These are phyloP conservation scores for Trichoderma guizhouense DNA, from an alignment of 2,329 filamentous ascomycete species.

Conservation along the genomic window DNA sequence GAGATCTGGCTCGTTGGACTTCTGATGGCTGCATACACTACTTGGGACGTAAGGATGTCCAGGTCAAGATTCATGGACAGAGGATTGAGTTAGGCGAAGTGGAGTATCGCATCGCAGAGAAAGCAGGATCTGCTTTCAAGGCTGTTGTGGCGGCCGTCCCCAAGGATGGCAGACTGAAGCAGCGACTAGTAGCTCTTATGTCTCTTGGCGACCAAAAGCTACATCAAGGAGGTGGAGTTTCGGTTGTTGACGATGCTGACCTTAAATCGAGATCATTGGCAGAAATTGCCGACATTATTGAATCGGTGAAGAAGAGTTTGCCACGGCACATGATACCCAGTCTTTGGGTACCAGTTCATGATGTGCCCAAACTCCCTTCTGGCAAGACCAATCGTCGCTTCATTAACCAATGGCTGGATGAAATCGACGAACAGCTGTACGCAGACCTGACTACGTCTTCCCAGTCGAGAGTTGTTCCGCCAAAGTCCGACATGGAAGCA, in stretches of 20 bases:
- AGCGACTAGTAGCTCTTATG: neutral
- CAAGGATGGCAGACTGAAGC: neutral
- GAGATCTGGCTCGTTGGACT: neutral
- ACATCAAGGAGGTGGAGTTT: neutral
- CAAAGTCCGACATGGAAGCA: neutral
- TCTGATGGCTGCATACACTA: conserved; percentile 14
- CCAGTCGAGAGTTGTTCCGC: neutral
- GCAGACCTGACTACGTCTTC: neutral
- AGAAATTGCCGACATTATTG: neutral
- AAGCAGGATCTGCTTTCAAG: neutral
- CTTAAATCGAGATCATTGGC: neutral
- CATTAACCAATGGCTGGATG: neutral
- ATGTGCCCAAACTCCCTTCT: neutral
- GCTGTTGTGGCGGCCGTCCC: neutral
- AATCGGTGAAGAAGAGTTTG: neutral
- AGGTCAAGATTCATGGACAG: conserved; percentile 59
- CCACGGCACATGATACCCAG: neutral
- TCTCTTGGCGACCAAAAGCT: neutral
- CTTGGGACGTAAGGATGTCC: conserved; percentile 53
- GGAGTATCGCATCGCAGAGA: neutral
- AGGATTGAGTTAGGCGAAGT: conserved; percentile 47
- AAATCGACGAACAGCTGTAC: neutral
- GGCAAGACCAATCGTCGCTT: neutral
- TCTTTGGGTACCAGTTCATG: neutral
- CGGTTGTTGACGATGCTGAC: neutral